Evolutionary conservation across 306 rosid genomes (phyloP), one percentile per base, ranked within the genome.

Genomic region (Casuarina glauca): DNA sequence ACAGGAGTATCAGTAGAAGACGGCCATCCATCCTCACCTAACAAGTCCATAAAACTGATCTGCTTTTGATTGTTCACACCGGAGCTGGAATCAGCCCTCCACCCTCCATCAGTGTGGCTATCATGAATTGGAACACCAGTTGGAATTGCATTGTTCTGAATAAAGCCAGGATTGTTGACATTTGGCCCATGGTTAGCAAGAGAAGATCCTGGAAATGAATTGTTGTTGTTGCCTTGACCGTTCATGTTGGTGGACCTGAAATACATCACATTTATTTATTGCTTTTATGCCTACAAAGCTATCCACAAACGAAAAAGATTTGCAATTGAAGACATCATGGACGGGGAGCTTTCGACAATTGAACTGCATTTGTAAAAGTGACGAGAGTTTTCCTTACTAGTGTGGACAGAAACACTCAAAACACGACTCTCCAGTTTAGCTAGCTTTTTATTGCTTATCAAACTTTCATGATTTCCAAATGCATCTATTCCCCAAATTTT

Each of bases 161-260:
- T 9, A 61, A 64, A 53, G 12, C 48, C 73, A 43, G 11, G 71
- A 42, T 42, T 67, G 71, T 42, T 36, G 69, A 79, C 36, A 70
- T 60, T 49, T 6, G 26, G 60, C 20, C 54, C 38, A 19, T 20
- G 6, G 35, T n/a, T 49, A 53, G 69, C 39, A 11, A 1, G 6
- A 44, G 64, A 62, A 1, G 5, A 26, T 42, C 64, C 53, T 13
- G 60, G 78, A 19, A 66, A 57, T 42, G 64, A 63, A 61, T 32
- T n/a, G 42, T 57, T 9, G 2, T 41, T 36, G 51, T 74, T 60
- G 73, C 80, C 77, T 80, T 60, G 66, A 53, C 41, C 62, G 43
- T 73, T 80, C 84, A 69, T 72, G 57, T 52, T 67, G 75, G 58
- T 26, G 32, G 32, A 0, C 32, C 32, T 26, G 32, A 26, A 26